phyloP scores from a whole-genome alignment of 1,139 yeast genomes.

The Yamadazyma friedrichii region DNA sequence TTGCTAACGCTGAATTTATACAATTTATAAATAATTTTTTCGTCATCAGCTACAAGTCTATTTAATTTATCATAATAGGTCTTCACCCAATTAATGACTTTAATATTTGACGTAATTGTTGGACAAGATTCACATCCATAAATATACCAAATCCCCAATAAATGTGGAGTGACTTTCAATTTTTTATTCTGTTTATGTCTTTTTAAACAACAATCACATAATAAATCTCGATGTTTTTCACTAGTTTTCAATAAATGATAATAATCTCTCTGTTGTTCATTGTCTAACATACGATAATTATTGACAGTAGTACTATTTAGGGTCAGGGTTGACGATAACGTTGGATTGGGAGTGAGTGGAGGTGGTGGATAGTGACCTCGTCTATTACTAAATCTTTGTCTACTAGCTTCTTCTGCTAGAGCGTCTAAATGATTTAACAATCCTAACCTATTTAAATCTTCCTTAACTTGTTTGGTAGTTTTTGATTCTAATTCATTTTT shows the following conservation, averaged over 20 bases:
- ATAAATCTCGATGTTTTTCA: not conserved
- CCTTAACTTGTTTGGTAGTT: not conserved
- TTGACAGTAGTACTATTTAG: not conserved
- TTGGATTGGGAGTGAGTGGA: too few species aligned
- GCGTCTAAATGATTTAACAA: conserved; percentile 3
- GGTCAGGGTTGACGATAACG: too few species aligned
- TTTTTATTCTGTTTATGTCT: conserved; percentile 1
- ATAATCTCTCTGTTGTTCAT: not conserved
- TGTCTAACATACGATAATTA: conserved; percentile 1
- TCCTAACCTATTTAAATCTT: not conserved
- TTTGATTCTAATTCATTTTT: conserved; percentile 1
- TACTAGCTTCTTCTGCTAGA: not conserved
- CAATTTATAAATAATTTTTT: not conserved
- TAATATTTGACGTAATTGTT: not conserved
- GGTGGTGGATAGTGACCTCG: not conserved
- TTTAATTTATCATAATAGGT: conserved; percentile 3
- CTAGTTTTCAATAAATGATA: not conserved
- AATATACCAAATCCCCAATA: conserved; percentile 4
- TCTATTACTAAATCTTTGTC: not conserved
- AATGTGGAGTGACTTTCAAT: conserved; percentile 1
- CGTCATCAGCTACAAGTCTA: not conserved
- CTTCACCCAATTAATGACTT: not conserved
- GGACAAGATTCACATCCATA: conserved; percentile 1
- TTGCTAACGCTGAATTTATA: not conserved
- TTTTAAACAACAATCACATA: conserved; percentile 3